Evolutionary conservation across 257 asterid species (phyloP).

Genomic region (Nicotiana benthamiana): DNA sequence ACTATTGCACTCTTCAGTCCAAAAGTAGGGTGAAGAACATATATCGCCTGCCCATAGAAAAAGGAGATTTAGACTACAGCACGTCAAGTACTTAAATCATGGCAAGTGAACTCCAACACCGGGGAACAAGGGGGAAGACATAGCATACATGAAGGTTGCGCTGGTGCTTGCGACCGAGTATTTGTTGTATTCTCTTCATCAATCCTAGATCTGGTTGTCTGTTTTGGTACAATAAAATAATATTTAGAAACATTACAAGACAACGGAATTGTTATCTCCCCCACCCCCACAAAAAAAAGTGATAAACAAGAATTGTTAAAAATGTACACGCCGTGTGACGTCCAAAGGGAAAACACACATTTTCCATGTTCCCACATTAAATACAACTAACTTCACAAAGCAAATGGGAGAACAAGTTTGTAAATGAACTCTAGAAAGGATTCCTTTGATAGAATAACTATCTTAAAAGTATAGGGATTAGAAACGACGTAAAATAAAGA

Average conservation of each 20-base stretch:
- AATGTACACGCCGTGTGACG: not conserved
- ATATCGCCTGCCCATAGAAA: constrained; percentile 52
- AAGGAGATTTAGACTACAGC: not conserved
- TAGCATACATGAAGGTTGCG: constrained; percentile 80
- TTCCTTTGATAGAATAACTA: not conserved
- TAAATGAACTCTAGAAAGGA: not conserved
- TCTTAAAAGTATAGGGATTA: not conserved
- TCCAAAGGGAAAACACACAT: not conserved
- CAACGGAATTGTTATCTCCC: not conserved
- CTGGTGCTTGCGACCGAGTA: constrained; percentile 94
- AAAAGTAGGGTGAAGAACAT: constrained; percentile 85
- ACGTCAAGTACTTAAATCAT: not conserved
- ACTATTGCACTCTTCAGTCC: constrained; percentile 83
- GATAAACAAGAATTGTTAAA: not conserved
- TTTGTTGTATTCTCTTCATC: constrained; percentile 86
- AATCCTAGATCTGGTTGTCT: constrained; percentile 97
- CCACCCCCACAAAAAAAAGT: not conserved
- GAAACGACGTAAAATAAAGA: not conserved
- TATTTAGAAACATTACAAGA: not conserved
- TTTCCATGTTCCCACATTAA: not conserved
- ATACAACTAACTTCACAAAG: not conserved
- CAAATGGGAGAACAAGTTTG: not conserved
- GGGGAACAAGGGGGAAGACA: not conserved
- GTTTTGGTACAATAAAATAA: constrained; percentile 13
- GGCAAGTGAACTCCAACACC: not conserved